These are phyloP conservation scores for Fonsecaea pedrosoi DNA, from an alignment of 2,329 filamentous ascomycete species.

Conservation along the genomic window DNA sequence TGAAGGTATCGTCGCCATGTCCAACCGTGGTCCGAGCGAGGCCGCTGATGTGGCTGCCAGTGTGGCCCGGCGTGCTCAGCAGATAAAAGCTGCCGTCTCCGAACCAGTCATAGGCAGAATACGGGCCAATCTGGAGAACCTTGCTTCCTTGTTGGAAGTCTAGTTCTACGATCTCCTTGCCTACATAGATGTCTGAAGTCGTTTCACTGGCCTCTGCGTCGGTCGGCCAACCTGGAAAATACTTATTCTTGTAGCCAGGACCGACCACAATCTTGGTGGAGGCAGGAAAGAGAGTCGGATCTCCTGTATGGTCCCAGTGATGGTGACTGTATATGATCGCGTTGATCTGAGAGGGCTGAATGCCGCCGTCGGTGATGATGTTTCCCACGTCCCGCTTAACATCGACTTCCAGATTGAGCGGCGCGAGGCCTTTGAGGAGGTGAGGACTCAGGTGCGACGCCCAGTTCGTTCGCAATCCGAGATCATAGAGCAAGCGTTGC, in stretches of 20 bases:
- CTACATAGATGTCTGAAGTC: background rate
- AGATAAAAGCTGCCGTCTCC: no score
- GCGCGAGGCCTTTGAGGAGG: no score
- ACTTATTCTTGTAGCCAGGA: background rate
- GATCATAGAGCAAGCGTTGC: background rate
- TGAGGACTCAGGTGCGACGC: background rate
- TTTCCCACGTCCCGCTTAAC: background rate
- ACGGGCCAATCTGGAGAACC: no score
- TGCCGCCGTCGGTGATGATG: background rate
- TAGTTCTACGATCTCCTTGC: background rate
- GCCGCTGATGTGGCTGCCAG: no score
- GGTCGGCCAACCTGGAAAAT: background rate
- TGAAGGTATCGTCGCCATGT: no score
- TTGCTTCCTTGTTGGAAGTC: background rate
- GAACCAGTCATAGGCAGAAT: constrained; percentile 24
- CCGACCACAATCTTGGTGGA: constrained; percentile 1
- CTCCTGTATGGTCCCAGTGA: background rate
- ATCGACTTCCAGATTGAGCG: background rate
- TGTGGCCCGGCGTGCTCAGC: no score
- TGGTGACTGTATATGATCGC: constrained; percentile 1
- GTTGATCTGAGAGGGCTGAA: background rate
- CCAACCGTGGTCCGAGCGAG: no score
- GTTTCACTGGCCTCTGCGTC: background rate
- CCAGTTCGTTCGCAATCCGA: background rate
- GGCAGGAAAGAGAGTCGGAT: background rate